phyloP scores from a whole-genome alignment of 2,329 filamentous ascomycete species.

The Cladophialophora chaetospira region DNA sequence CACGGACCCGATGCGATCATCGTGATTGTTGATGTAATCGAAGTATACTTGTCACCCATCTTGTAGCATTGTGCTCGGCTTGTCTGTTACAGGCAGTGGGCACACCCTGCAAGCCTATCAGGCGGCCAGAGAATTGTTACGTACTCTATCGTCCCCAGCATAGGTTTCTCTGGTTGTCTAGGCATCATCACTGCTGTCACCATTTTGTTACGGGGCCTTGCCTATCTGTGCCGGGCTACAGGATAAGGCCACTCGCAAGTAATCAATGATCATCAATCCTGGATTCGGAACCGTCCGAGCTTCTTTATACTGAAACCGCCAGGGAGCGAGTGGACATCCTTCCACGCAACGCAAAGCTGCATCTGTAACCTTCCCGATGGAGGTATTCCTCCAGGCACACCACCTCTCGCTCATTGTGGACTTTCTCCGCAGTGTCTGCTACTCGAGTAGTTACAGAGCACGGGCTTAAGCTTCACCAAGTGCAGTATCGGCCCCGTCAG shows the following conservation, averaged over 20 bases:
- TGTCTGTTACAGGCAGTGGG: no score
- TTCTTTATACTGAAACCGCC: background rate
- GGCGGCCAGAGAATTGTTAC: background rate
- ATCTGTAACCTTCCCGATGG: background rate
- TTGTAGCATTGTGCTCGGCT: no score
- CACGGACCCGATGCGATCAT: background rate
- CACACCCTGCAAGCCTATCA: background rate
- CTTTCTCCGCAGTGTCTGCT: background rate
- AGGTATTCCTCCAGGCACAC: background rate
- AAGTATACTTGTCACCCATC: no score
- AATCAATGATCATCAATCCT: conserved; percentile 1
- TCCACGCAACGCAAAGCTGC: background rate
- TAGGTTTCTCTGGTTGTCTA: no score
- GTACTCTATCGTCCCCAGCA: background rate
- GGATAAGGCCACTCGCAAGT: background rate
- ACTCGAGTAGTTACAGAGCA: background rate
- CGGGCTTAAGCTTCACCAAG: background rate
- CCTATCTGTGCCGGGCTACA: background rate
- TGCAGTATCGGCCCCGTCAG: conserved; percentile 1
- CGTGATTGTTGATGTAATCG: background rate
- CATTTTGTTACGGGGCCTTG: background rate
- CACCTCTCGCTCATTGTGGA: background rate
- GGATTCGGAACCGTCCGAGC: background rate
- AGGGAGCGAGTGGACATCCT: background rate
- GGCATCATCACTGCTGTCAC: no score